These are phyloP conservation scores for Diplosphaera chodatii DNA, from an alignment of 139 green algal genomes.

Conservation along the genomic window DNA sequence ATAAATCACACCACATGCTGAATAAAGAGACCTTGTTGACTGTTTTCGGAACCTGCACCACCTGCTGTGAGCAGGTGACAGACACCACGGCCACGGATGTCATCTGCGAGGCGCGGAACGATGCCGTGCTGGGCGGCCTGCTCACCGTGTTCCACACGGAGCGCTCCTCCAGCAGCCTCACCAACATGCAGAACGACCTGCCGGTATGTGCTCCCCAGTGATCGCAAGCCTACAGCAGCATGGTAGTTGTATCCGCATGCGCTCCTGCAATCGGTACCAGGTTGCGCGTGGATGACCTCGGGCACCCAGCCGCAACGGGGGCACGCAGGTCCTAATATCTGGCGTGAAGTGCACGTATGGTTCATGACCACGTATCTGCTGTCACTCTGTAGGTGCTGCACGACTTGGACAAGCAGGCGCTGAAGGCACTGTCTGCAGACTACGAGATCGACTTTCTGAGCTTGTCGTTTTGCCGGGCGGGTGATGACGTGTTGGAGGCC, in stretches of 20 bases:
- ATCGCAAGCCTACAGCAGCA: too few species aligned
- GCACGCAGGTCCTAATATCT: too few species aligned
- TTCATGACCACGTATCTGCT: too few species aligned
- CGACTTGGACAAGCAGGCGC: constrained; percentile 4
- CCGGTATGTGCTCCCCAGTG: constrained; percentile 12
- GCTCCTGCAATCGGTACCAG: too few species aligned
- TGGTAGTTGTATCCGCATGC: too few species aligned
- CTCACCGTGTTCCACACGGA: constrained; percentile 91
- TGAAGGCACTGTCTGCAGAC: constrained; percentile 25
- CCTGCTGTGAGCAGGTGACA: constrained; percentile 31
- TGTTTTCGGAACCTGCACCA: not conserved
- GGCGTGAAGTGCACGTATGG: too few species aligned
- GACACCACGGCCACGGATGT: constrained; percentile 53
- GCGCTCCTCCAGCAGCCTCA: constrained; percentile 48
- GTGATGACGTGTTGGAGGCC: constrained; percentile 67
- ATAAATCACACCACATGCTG: too few species aligned
- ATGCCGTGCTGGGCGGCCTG: constrained; percentile 74
- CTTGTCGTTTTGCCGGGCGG: constrained; percentile 63
- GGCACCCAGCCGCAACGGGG: too few species aligned
- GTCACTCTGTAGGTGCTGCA: not conserved
- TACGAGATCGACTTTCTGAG: constrained; percentile 86
- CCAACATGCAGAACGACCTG: constrained; percentile 79
- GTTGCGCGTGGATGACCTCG: too few species aligned
- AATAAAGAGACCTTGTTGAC: too few species aligned
- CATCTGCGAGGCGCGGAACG: constrained; percentile 63